Base-by-base conservation (phyloP, 441 rosid species). In the Gossypium davidsonii region DNA sequence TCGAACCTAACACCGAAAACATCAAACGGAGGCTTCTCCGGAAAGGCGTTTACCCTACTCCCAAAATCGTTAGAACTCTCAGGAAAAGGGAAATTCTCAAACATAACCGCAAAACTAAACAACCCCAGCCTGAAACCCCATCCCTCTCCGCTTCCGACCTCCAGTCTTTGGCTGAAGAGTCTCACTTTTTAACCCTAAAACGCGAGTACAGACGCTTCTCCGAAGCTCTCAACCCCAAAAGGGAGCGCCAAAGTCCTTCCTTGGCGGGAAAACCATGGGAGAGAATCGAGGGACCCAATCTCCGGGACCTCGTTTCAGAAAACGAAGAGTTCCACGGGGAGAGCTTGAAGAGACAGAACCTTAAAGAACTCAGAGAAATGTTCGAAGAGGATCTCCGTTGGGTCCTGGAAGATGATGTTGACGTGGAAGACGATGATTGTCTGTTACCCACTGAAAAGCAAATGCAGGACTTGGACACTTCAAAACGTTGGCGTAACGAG, bases 261-360 rank as follows among this genome's bases (percentile, higher is more conserved):
- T 72, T 76, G 73, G 85, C 85, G 48, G 98, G 95, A 65, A 85
- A 83, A 82, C 98, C 97, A 6, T 94, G 98, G 97, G 97, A 94
- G 81, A 84, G 90, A 73, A 82, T 90, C 23, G 97, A 90, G 83
- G 86, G 66, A 64, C 82, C 84, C 69, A 79, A 76, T 67, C 53
- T 92, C 76, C 82, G 76, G 65, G 95, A 90, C 81, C 83, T 87
- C 26, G 89, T 88, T 5, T 73, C 85, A 3, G 79, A 78, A n/a
- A 76, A 79, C 67, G 82, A 79, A 51, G 93, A 86, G 71, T 83
- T 79, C 11, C 63, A 62, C 71, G 89, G 86, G 12, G 83, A 79
- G 65, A 73, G 76, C 57, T 49, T 81, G 80, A 87, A 83, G 78
- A 84, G 46, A 23, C 89, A 85, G 82, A 84, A 83, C 73, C 82